Base-by-base conservation (phyloP, 441 rosid species). In the Populus hybrid region DNA sequence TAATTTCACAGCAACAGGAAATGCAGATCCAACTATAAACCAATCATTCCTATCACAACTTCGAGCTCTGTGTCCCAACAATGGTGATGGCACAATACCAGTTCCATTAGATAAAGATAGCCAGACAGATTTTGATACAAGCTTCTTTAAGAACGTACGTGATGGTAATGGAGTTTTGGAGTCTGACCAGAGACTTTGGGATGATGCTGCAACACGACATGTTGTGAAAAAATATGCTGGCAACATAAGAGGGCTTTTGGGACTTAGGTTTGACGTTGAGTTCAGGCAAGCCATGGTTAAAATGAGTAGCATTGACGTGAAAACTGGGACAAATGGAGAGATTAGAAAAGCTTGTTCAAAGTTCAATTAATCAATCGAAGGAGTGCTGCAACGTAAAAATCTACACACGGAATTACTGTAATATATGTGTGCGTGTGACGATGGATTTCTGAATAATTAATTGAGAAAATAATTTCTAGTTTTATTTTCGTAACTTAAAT, bases 1-100 rank as follows among this genome's bases (percentile, higher is more conserved):
- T 90, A 93, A 91, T 86, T 93, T 88, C 87, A 91, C 94, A 4
- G 70, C 78, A 68, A 89, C 91, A 6, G 93, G 94, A 7, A 84
- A 84, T 76, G 78, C 95, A 40, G 95, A 92, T 65, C 94, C 95
- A 50, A 84, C 92, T 28, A 91, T 92, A 28, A 89, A 75, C 70
- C 89, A 82, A 57, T 75, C 86, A 18, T 89, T 84, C 81, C 75
- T 92, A 8, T 50, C 85, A 30, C 85, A 88, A 34, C 93, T 91
- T 26, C 86, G 78, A 72, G 36, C 85, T 3, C 84, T 87, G 5
- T 93, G 97, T 74, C 96, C 96, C 12, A 76, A 82, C 32, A 78
- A 84, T 8, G 94, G 94, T 2, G 92, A 92, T 68, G 86, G 86
- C 19, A 75, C 88, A 0, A 85, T 83, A 76, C 80, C 87, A 40